Evolutionary conservation across 805 yeast genomes (phyloP).

Genomic region (Wickerhamomyces queroliae): DNA sequence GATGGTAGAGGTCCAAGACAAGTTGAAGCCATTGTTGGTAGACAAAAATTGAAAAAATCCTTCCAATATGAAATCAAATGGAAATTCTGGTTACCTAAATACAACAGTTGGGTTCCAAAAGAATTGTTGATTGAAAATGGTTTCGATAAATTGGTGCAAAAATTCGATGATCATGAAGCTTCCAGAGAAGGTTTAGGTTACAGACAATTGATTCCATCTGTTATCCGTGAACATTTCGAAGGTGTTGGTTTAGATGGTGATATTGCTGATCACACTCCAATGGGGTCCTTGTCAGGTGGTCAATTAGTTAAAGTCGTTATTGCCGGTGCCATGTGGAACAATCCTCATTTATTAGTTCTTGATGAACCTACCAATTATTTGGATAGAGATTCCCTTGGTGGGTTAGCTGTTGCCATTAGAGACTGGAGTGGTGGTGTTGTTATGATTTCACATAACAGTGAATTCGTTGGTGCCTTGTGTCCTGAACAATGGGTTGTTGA

Average conservation of each 20-base stretch:
- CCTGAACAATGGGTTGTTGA: slow-evolving; percentile 99
- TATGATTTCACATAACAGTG: slow-evolving; percentile 96
- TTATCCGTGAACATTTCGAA: slow-evolving; percentile 93
- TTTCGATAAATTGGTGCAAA: slow-evolving; percentile 85
- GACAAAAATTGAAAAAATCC: slow-evolving; percentile 92
- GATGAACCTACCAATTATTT: slow-evolving; percentile 98
- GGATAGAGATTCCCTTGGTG: slow-evolving; percentile 97
- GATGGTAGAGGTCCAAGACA: slow-evolving; percentile 88
- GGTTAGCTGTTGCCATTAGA: slow-evolving; percentile 93
- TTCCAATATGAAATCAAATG: slow-evolving; percentile 97
- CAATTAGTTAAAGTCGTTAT: slow-evolving; percentile 97
- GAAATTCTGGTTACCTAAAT: slow-evolving; percentile 87
- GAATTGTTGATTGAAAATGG: slow-evolving; percentile 80
- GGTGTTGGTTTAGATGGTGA: slow-evolving; percentile 97
- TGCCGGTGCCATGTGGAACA: slow-evolving; percentile 99
- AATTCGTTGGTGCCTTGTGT: slow-evolving; percentile 94
- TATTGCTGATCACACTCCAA: slow-evolving; percentile 95
- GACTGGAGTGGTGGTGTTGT: slow-evolving; percentile 99
- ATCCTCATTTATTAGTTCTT: slow-evolving; percentile 91
- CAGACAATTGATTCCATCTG: slow-evolving; percentile 88
- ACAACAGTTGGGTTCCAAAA: slow-evolving; percentile 88
- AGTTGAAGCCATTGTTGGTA: slow-evolving; percentile 92
- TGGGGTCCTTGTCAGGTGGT: slow-evolving; percentile 97
- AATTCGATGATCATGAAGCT: slow-evolving; percentile 98
- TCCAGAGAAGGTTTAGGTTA: slow-evolving; percentile 98